Evolutionary conservation across 192 early-diverging fungal species (phyloP).

Genomic region (Phlyctochytrium bullatum): DNA sequence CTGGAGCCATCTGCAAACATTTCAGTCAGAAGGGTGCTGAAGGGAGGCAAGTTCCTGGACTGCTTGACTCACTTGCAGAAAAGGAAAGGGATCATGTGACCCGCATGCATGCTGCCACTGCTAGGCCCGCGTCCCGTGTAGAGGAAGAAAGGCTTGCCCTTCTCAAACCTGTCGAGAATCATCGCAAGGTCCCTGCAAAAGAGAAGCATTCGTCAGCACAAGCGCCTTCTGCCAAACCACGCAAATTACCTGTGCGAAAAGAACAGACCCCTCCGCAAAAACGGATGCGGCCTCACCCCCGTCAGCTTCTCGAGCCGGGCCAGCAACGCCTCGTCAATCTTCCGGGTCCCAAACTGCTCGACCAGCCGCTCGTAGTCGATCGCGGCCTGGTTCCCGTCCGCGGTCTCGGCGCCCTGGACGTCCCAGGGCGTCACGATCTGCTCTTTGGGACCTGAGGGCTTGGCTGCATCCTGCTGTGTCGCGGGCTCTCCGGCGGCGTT

Average conservation of each 20-base stretch:
- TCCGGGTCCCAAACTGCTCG: constrained; percentile 80
- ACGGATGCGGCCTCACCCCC: constrained; percentile 75
- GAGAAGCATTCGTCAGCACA: constrained; percentile 31
- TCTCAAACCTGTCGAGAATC: constrained; percentile 89
- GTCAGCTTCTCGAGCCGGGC: constrained; percentile 82
- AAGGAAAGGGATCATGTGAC: constrained; percentile 94
- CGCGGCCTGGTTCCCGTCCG: constrained; percentile 78
- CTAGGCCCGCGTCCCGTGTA: constrained; percentile 98
- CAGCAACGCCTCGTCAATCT: constrained; percentile 72
- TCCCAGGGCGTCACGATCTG: constrained; percentile 88
- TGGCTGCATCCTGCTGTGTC: neutral
- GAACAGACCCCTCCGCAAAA: constrained; percentile 86
- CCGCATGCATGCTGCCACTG: constrained; percentile 88
- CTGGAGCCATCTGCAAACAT: constrained; percentile 76
- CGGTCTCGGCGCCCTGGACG: constrained; percentile 86
- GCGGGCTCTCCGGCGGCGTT: neutral
- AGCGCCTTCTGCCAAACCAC: neutral
- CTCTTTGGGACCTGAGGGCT: constrained; percentile 9
- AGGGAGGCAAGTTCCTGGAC: neutral
- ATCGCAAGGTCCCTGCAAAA: constrained; percentile 61
- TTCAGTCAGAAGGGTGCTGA: neutral
- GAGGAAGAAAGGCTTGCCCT: constrained; percentile 95
- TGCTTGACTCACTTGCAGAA: constrained; percentile 78
- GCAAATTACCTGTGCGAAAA: constrained; percentile 83
- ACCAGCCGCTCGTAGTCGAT: constrained; percentile 95